A percentile compares a stretch with the other conserved stretches of the same genome.
phyloP scores from a whole-genome alignment of 305 asterid species.

The Lippia alba region DNA sequence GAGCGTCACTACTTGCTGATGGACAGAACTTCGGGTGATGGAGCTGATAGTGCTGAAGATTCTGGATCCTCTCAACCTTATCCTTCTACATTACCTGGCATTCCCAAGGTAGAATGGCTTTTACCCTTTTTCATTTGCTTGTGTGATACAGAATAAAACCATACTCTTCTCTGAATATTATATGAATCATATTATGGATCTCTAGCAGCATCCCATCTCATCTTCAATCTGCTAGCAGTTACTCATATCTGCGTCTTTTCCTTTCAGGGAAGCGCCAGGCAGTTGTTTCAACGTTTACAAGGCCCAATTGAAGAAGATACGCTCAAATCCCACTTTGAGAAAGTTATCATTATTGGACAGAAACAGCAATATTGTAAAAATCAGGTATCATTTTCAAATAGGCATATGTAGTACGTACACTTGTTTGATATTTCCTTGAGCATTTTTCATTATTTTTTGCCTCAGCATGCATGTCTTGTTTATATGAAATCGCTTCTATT shows the following conservation, averaged over 20 bases:
- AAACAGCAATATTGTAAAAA: constrained; percentile 57
- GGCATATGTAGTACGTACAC: constrained; percentile 1
- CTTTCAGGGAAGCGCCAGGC: constrained; percentile 94
- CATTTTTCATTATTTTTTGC: constrained; percentile 10
- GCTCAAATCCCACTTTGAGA: constrained; percentile 87
- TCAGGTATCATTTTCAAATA: constrained; percentile 57
- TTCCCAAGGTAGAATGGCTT: constrained; percentile 72
- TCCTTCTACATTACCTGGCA: constrained; percentile 90
- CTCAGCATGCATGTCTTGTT: not conserved
- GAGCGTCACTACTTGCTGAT: constrained; percentile 72
- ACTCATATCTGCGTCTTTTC: constrained; percentile 38
- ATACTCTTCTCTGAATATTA: not conserved
- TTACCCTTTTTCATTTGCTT: constrained; percentile 14
- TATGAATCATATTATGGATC: no score
- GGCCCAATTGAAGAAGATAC: constrained; percentile 96
- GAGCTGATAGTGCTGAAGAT: constrained; percentile 93
- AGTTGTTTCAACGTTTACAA: constrained; percentile 85
- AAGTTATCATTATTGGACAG: constrained; percentile 75
- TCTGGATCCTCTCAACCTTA: constrained; percentile 89
- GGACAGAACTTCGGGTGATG: constrained; percentile 76
- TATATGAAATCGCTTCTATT: no score
- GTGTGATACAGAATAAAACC: constrained; percentile 22
- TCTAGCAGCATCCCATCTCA: no score
- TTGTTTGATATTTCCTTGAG: constrained; percentile 6
- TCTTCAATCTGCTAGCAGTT: constrained; percentile 2